Percentiles rank a stretch among this genome's conserved stretches.
phyloP scores from a whole-genome alignment of 805 yeast species.

The Komagataella phaffii region DNA sequence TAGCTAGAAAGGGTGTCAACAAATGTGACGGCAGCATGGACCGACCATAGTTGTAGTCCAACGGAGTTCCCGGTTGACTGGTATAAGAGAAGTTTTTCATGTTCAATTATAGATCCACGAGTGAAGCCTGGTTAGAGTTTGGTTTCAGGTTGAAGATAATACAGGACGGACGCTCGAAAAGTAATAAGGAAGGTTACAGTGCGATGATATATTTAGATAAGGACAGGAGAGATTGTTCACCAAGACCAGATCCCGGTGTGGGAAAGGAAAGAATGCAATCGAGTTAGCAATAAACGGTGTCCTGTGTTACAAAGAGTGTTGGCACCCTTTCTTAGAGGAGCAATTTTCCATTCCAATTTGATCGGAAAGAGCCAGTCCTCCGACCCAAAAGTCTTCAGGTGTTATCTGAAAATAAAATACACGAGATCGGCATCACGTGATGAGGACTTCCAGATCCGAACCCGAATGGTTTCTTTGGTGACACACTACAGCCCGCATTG shows the following conservation, averaged over 20 bases:
- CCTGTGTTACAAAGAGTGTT: no score
- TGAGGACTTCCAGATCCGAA: no score
- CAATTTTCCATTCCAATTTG: no score
- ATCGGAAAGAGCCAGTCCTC: no score
- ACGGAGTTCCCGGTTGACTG: constrained; percentile 34
- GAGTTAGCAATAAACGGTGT: no score
- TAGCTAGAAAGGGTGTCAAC: constrained; percentile 45
- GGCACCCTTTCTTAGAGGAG: no score
- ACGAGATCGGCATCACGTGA: no score
- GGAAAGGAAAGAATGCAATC: background rate
- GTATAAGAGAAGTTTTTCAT: background rate
- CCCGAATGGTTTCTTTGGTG: no score
- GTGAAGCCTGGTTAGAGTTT: background rate
- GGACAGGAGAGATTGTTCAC: background rate
- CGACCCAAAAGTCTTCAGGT: no score
- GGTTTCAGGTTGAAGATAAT: background rate
- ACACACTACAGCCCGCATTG: no score
- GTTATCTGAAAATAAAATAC: no score
- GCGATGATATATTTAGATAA: background rate
- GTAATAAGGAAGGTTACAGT: background rate
- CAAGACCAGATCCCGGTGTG: background rate
- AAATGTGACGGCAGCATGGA: constrained; percentile 53
- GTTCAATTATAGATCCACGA: background rate
- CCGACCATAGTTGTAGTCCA: constrained; percentile 45
- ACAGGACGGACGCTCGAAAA: background rate